Percentiles rank a stretch among this genome's conserved stretches.
Evolutionary conservation across 176 grass and related monocot species (phyloP).

Genomic region (Tuctoria greenei): DNA sequence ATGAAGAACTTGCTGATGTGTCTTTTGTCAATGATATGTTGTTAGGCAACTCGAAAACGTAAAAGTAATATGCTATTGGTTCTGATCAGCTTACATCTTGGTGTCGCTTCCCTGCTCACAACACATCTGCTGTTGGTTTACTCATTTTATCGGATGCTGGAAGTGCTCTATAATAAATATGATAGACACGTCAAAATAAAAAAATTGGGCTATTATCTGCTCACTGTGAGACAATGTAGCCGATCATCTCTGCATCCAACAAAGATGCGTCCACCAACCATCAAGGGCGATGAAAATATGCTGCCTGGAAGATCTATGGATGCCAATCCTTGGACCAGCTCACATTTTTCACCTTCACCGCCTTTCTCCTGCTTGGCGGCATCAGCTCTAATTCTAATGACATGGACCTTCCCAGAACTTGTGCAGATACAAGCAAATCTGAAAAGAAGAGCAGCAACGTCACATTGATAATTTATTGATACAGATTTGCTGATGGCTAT

Average conservation of each 20-base stretch:
- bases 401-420: slow-evolving; percentile 70
- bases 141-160: background rate
- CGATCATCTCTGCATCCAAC: slow-evolving; percentile 83
- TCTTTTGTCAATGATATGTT: no score
- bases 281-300: slow-evolving; percentile 89
- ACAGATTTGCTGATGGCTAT: background rate
- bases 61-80: background rate
- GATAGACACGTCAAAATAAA: background rate
- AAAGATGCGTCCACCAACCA: slow-evolving; percentile 85
- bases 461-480: slow-evolving; percentile 31
- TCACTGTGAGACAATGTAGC: slow-evolving; percentile 61
- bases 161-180: background rate
- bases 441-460: background rate
- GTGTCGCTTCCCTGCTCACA: background rate
- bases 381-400: slow-evolving; percentile 59
- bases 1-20: no score
- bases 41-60: no score
- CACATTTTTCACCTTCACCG: slow-evolving; percentile 19
- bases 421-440: slow-evolving; percentile 86
- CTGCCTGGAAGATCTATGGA: slow-evolving; percentile 60
- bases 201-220: background rate
- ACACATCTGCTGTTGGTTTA: background rate
- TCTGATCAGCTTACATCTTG: background rate
- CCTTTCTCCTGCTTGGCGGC: slow-evolving; percentile 33
- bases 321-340: slow-evolving; percentile 47